Evolutionary conservation across 2,329 filamentous ascomycete genomes (phyloP), one percentile per base, ranked within the genome.

Genomic region (Fusarium foetens): DNA sequence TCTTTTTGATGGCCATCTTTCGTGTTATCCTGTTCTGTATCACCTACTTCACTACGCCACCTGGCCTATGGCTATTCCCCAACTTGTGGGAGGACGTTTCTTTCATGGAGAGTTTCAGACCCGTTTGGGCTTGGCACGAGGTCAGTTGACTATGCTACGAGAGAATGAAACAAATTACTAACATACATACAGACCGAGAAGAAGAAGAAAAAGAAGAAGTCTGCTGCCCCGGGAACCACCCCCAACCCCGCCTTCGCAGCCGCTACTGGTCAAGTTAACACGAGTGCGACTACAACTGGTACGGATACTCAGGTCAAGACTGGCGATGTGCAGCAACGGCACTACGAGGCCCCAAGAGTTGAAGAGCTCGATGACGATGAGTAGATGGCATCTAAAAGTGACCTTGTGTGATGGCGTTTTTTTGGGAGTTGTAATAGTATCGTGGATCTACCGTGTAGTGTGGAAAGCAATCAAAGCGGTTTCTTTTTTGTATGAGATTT

Each of bases 31-130:
- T 99, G 33, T 99, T 99, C 86, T 92, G 94, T 80, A 84, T 97
- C 80, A 98, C 96, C 27, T 94, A 97, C 83, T 97, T 98, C 79
- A 87, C 88, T 21, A 87, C 90, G 2, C 86, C 95, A 7, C 96
- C 96, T 6, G 96, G 96, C 77, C 87, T 99, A n/a, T 99, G 96
- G 96, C 87, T 99, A 48, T 99, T 95, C 84, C 96, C 96, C 53
- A 99, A 99, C 80, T 85, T 99, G 25, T 99, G 98, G 86, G 96
- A 99, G 81, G 96, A 99, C 80, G 96, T 99, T 33, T 97, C 95
- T 12, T 98, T 99, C 84, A 92, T 99, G 82, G 96, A 99, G 81
- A 97, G 93, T 78, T 99, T 99, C 88, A 92, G 92, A 79, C 96
- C 96, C 25, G 84, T 97, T 10, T 99, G 96, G 95, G 96, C 94